Evolutionary conservation across 1,139 yeast species (phyloP).

Genomic region (Ogataea hybrid): DNA sequence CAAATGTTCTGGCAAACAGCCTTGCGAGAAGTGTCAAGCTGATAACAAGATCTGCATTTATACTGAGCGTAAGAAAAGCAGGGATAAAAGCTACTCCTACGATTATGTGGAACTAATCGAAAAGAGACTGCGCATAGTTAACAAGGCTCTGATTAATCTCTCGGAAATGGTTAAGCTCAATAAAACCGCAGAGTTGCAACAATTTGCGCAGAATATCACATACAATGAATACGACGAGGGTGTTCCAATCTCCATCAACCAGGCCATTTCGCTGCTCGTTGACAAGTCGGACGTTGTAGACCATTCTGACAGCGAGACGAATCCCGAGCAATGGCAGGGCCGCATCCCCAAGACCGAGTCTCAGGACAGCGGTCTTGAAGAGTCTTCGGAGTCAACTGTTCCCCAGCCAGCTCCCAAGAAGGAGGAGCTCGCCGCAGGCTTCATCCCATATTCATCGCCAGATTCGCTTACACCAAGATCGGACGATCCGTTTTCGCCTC

Average conservation of each 20-base stretch:
- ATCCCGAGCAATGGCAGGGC: conserved; percentile 1
- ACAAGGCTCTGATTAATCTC: conserved; percentile 48
- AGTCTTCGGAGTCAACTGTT: background rate
- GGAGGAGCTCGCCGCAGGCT: conserved; percentile 13
- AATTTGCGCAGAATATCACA: conserved; percentile 22
- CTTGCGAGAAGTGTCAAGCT: conserved; percentile 64
- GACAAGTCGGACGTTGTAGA: conserved; percentile 18
- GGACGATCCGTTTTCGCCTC: conserved; percentile 20
- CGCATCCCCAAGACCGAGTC: background rate
- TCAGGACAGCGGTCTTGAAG: conserved; percentile 1
- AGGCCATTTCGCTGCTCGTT: conserved; percentile 45
- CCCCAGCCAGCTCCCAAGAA: background rate
- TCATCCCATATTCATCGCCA: conserved; percentile 22
- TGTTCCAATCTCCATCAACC: conserved; percentile 45
- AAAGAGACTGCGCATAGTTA: conserved; percentile 60
- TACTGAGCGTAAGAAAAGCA: conserved; percentile 61
- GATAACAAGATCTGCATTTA: conserved; percentile 78
- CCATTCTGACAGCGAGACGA: conserved; percentile 6
- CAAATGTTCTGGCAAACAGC: conserved; percentile 75
- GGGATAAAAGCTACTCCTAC: conserved; percentile 59
- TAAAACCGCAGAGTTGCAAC: conserved; percentile 20
- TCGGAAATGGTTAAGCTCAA: conserved; percentile 37
- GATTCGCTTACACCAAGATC: conserved; percentile 25
- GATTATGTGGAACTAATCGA: conserved; percentile 73
- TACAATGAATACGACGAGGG: conserved; percentile 23